phyloP scores from a whole-genome alignment of 2,329 filamentous ascomycete species.

The Trichoderma sp. region DNA sequence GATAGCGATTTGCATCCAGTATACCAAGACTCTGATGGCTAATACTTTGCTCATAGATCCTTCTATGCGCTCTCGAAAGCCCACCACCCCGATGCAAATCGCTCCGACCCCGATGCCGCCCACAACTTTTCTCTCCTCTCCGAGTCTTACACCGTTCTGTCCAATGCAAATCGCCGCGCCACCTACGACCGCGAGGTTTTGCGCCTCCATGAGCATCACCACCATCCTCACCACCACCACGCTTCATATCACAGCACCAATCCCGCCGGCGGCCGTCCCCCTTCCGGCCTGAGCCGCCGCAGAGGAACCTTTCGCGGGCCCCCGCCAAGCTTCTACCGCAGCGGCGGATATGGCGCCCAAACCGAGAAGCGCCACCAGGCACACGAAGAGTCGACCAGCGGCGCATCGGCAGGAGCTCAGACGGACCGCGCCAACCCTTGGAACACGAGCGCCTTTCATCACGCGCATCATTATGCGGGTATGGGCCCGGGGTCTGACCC shows the following conservation, averaged over 20 bases:
- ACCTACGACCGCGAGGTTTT: slow-evolving; percentile 75
- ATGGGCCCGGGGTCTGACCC: slow-evolving; percentile 60
- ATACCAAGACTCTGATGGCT: background rate
- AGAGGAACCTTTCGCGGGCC: slow-evolving; percentile 77
- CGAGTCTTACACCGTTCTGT: slow-evolving; percentile 78
- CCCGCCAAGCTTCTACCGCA: slow-evolving; percentile 83
- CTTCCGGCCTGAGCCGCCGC: slow-evolving; percentile 76
- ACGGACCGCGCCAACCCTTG: slow-evolving; percentile 25
- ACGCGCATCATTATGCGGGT: slow-evolving; percentile 37
- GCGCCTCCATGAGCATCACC: slow-evolving; percentile 37
- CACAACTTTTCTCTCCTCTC: slow-evolving; percentile 78
- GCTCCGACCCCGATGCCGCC: slow-evolving; percentile 66
- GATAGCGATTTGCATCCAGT: background rate
- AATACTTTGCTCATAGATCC: slow-evolving; percentile 43
- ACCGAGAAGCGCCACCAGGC: slow-evolving; percentile 56
- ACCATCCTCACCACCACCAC: slow-evolving; percentile 33
- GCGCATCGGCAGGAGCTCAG: slow-evolving; percentile 19
- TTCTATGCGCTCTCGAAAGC: slow-evolving; percentile 91
- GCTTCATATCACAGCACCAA: slow-evolving; percentile 56
- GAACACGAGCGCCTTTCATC: slow-evolving; percentile 24
- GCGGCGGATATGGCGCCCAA: slow-evolving; percentile 73
- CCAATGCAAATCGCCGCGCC: slow-evolving; percentile 69
- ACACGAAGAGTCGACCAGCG: slow-evolving; percentile 45
- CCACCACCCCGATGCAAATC: slow-evolving; percentile 92
- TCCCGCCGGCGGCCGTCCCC: slow-evolving; percentile 71